Conservation (phyloP, 73 alveolate species). For the Diophrys sp. region DNA sequence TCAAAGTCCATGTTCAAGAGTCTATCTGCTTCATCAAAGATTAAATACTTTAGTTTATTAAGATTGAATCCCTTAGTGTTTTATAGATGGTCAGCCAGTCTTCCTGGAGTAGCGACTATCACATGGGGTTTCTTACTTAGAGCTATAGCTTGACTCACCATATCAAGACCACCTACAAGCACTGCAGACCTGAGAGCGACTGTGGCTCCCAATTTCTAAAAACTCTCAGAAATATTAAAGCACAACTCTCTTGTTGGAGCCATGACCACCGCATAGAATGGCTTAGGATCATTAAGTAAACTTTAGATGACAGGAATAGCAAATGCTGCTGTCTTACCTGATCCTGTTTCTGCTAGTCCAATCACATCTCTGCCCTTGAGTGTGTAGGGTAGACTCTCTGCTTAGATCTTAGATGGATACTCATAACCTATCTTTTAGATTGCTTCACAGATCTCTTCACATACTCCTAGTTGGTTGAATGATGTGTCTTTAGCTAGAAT, state of each 20-base stretch:
- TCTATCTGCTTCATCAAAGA: constrained; percentile 97
- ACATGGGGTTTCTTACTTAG: constrained; percentile 98
- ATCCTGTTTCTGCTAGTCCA: constrained; percentile 97
- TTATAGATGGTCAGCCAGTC: constrained; percentile 97
- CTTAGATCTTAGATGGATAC: constrained; percentile 88
- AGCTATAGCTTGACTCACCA: constrained; percentile 95
- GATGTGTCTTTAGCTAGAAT: constrained; percentile 40
- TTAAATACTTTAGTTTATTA: constrained; percentile 76
- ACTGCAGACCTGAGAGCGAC: constrained; percentile 91
- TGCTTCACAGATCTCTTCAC: constrained; percentile 89
- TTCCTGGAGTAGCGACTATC: constrained; percentile 98
- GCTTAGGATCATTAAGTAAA: constrained; percentile 80
- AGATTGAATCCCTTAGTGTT: constrained; percentile 97
- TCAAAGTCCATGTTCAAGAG: constrained; percentile 93
- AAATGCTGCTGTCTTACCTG: constrained; percentile 95
- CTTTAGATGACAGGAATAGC: constrained; percentile 87
- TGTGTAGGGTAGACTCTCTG: constrained; percentile 86
- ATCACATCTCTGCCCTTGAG: constrained; percentile 87
- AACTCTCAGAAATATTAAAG: constrained; percentile 86
- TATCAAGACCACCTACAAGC: constrained; percentile 96
- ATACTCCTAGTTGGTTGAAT: constrained; percentile 87
- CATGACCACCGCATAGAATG: constrained; percentile 83
- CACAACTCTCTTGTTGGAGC: constrained; percentile 98
- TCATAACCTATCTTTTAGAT: constrained; percentile 70
- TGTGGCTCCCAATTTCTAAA: constrained; percentile 89